Conservation (phyloP, 768 basidiomycete genomes). For the Mycena galericulata region DNA sequence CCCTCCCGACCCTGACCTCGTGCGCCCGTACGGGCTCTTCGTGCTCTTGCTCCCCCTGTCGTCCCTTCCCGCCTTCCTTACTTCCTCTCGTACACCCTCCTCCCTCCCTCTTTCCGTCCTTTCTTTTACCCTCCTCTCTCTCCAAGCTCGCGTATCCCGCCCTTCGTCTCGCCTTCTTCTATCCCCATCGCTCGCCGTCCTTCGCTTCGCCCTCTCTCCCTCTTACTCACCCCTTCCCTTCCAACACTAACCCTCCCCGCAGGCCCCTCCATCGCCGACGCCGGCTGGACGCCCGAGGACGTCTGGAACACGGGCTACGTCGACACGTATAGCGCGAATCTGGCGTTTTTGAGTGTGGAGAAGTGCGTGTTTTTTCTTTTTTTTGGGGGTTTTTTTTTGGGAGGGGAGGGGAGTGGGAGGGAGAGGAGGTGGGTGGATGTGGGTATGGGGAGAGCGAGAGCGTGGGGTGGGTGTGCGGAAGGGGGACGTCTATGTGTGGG, state of each 20-base stretch:
- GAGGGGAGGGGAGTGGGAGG: background rate
- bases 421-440: background rate
- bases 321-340: conserved; percentile 18
- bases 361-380: conserved; percentile 27
- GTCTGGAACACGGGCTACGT: conserved; percentile 34
- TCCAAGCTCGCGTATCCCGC: too few species aligned
- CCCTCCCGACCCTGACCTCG: too few species aligned
- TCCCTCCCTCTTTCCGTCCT: too few species aligned
- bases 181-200: background rate
- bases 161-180: background rate
- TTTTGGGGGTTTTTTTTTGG: background rate
- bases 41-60: too few species aligned
- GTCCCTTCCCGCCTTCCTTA: too few species aligned
- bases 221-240: background rate
- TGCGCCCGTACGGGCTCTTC: too few species aligned
- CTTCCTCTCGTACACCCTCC: too few species aligned
- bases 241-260: background rate
- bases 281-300: conserved; percentile 33
- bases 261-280: conserved; percentile 33
- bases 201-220: background rate
- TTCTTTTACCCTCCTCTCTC: too few species aligned
- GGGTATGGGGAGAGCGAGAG: background rate
- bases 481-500: too few species aligned
- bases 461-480: too few species aligned
- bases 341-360: conserved; percentile 33